Base-by-base conservation (phyloP, 257 asterid species). In the Mitragyna speciosa region DNA sequence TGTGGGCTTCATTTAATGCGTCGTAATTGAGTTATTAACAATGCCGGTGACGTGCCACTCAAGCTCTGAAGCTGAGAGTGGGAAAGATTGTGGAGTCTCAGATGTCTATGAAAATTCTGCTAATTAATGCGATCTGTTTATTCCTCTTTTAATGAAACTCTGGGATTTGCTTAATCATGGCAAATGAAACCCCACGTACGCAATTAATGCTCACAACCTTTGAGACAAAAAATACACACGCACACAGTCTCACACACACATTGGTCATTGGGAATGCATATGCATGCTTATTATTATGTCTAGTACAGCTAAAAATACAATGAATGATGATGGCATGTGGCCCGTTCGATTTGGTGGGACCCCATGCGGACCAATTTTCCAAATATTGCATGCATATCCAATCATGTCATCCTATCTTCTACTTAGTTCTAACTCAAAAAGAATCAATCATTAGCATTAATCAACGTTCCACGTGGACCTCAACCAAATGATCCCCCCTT, bases 91-190 rank as follows among this genome's bases (percentile, higher is more conserved):
- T 39, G 1, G 2, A 6, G 70, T 78, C 76, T 74, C 88, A 78
- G 33, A 81, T 82, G 82, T 74, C 78, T 24, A 77, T 26, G 87
- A 78, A 76, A 85, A 78, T 78, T 65, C 80, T 63, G 39, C 76
- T 76, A 73, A 79, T 84, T 81, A 76, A 77, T 82, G 78, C 77
- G 56, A 69, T 79, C 72, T 77, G 81, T 58, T 58, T 58, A 72
- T 80, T 26, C 80, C 70, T 70, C 58, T 66, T 76, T 80, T 83
- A 49, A 76, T 75, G 80, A 28, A 85, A 78, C 82, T 36, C 82
- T 66, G 80, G 84, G 82, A 85, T 85, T 85, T 85, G 84, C 67
- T 76, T 85, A 85, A 85, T 85, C 70, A 85, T 85, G 48, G 73
- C 65, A 5, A 24, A 70, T 51, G 48, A 26, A 64, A 70, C 45